Base-by-base conservation (phyloP, 331 rosid genomes). In the Malus hybrid region DNA sequence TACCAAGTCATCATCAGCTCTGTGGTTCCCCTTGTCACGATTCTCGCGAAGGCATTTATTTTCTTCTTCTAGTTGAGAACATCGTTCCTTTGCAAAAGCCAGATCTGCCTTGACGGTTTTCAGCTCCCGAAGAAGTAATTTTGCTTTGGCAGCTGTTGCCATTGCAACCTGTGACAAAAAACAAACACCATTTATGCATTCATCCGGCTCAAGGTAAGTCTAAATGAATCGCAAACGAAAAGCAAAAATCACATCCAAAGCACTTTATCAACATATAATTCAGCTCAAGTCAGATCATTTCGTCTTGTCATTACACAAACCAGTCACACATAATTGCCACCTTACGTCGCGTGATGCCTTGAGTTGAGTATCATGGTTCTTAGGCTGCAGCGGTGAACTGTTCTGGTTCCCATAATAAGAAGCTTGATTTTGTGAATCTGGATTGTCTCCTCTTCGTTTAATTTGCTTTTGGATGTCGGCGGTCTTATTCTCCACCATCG, bases 271-370 rank as follows among this genome's bases (percentile, higher is more conserved):
- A 33, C 57, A 48, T 73, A 11, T 56, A 24, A 36, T n/a, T 34
- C 34, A 52, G 54, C 36, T 16, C 12, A 15, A 59, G 65, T 55
- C 61, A 10, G 78, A 36, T 15, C 54, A 24, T 63, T 50, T 33
- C n/a, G 59, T 73, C 61, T 44, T 74, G 4, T 36, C 28, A 59
- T 69, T 32, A 70, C 80, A 69, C 62, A 76, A 77, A 75, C 73
- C 69, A 82, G 67, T 50, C 77, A 80, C 85, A 85, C 88, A 89
- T 79, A 82, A 87, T 86, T 90, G 96, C 79, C 97, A 95, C 98
- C 99, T 92, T 95, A 95, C 99, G 93, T 95, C 99, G 86, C 98
- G 98, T 67, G 99, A 90, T 86, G 98, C 93, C 91, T 92, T 95
- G 90, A 95, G 91, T 81, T 95, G 95, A 61, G 92, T 89, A 74